Conservation (phyloP, 192 early-diverging fungal genomes). For the Phlyctochytrium arcticum region DNA sequence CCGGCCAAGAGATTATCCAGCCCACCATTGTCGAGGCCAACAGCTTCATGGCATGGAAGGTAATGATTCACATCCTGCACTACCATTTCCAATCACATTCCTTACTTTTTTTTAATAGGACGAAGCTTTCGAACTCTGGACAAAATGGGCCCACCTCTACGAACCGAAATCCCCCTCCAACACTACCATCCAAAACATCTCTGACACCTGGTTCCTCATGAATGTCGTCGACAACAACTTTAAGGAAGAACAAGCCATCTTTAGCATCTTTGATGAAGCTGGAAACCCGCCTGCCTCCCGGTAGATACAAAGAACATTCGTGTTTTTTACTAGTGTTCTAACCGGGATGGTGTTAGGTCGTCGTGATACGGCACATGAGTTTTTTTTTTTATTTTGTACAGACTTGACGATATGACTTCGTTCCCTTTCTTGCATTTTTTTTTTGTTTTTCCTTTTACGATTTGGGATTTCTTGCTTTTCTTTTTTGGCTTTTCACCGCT, state of each 20-base stretch:
- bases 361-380: too few species aligned
- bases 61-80: too few species aligned
- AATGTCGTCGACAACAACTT: constrained; percentile 97
- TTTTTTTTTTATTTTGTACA: too few species aligned
- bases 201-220: constrained; percentile 79
- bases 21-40: constrained; percentile 89
- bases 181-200: constrained; percentile 59
- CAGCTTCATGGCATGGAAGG: constrained; percentile 92
- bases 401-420: too few species aligned
- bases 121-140: constrained; percentile 93
- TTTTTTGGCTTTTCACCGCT: too few species aligned
- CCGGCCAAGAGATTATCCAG: constrained; percentile 93
- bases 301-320: too few species aligned
- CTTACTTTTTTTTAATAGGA: constrained; percentile 39
- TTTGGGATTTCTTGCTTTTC: too few species aligned
- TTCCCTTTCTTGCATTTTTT: too few species aligned
- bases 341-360: too few species aligned
- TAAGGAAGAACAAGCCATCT: constrained; percentile 66
- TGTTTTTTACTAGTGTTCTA: too few species aligned
- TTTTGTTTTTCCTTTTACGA: too few species aligned
- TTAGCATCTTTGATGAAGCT: constrained; percentile 52
- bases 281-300: not conserved
- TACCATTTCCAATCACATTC: not conserved
- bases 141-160: constrained; percentile 78
- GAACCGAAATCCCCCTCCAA: constrained; percentile 38